phyloP scores from a whole-genome alignment of 2,329 filamentous ascomycete species.

The Cordyceps tenuipes region DNA sequence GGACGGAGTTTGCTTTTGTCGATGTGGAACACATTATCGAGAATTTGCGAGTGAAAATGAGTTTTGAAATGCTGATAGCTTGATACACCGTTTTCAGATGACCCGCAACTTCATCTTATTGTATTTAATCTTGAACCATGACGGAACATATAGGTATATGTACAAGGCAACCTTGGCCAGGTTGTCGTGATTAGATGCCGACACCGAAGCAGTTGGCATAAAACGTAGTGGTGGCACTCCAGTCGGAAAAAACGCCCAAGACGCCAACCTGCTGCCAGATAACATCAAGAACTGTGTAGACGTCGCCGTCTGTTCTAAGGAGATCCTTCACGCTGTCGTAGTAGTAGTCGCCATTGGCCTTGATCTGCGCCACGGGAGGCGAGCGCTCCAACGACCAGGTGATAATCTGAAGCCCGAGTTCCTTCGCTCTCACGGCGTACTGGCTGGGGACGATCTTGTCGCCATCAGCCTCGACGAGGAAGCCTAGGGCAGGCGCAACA shows the following conservation, averaged over 20 bases:
- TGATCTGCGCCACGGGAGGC: conserved; percentile 43
- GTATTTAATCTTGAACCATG: background rate
- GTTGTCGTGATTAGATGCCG: conserved; percentile 2
- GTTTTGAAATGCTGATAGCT: too few relatives aligned
- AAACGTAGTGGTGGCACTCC: conserved; percentile 60
- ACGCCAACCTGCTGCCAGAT: conserved; percentile 53
- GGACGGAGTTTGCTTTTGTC: conserved; percentile 15
- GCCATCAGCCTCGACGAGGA: conserved; percentile 45
- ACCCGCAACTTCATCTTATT: background rate
- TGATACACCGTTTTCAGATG: too few relatives aligned
- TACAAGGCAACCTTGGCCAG: background rate
- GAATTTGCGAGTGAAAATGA: background rate
- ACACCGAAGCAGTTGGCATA: conserved; percentile 61
- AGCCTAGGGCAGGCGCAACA: conserved; percentile 54
- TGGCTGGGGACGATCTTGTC: conserved; percentile 52
- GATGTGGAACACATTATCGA: conserved; percentile 2
- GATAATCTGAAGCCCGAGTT: conserved; percentile 55
- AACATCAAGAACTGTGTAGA: conserved; percentile 58
- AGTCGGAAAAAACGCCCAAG: conserved; percentile 58
- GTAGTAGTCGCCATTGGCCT: conserved; percentile 43
- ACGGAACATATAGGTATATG: background rate
- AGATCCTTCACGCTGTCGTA: conserved; percentile 46
- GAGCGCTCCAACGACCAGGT: conserved; percentile 63
- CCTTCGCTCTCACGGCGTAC: conserved; percentile 54
- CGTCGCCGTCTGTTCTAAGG: conserved; percentile 55